Evolutionary conservation across 352 stramenopile species (phyloP), one percentile per base, ranked within the genome.

Genomic region (Paralagenidium karlingii): DNA sequence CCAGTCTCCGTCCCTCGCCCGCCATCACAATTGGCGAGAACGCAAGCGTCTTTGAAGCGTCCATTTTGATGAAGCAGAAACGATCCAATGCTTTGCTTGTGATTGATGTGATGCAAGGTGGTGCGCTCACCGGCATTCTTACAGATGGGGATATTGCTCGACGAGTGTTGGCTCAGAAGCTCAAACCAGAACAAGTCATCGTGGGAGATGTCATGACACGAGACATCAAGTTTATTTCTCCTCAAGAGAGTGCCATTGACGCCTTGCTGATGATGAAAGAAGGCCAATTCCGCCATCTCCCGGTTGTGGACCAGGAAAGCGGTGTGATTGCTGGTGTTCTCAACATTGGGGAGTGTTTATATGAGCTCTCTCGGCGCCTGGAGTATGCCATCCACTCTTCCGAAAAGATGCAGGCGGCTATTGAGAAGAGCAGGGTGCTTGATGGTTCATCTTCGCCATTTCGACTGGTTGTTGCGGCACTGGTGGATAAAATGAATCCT

Each of bases 321-420:
- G 75, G 75, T 15, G 58, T 54, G 16, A 94, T 99, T 24, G 87
- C 92, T 13, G 96, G 96, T 38, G 63, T 99, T 22, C 59, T 99
- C 22, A 97, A 98, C 64, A 99, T 99, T 64, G 94, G 92, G 12
- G 97, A 98, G 47, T 99, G 96, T 47, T 78, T 99, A 38, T 97
- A 98, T 63, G 95, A 98, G 51, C 94, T 96, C 0, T 98, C 97
- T 3, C 88, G 86, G 51, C 95, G 96, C 6, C 69, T 99, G 3
- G 95, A 99, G 49, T 82, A 89, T 37, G 80, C 75, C 5, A 87
- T 65, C 24, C 55, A 82, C 38, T 90, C 80, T 1, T 89, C 70
- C 3, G 74, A 94, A 34, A 68, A 89, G 46, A 50, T 94, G 11
- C 86, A 90, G 51, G 68, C 75, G 16, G 86, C 73, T 1, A 49